Percentiles rank a stretch among this genome's conserved stretches.
Evolutionary conservation across 257 asterid species (phyloP).

Genomic region (Solanum rostratum): DNA sequence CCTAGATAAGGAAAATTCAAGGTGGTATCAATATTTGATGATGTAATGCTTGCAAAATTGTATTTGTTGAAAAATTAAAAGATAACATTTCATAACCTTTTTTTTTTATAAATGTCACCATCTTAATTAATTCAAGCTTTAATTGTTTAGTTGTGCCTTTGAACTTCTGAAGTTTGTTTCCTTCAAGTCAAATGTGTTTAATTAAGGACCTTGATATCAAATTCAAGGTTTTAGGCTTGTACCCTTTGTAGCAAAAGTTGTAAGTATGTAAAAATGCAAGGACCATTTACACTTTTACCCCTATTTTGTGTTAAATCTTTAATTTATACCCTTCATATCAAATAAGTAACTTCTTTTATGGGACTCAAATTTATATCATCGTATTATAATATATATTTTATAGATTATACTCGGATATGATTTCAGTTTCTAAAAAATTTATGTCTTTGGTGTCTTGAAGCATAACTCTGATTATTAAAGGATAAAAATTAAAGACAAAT

Average conservation of each 20-base stretch:
- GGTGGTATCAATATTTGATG: background rate
- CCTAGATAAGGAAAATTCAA: background rate
- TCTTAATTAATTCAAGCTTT: background rate
- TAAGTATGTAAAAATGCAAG: background rate
- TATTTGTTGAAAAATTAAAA: background rate
- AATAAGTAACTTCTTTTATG: too few species aligned
- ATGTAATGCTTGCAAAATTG: background rate
- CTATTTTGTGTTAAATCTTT: too few species aligned
- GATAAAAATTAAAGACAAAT: background rate
- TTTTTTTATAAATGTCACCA: background rate
- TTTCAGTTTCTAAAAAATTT: background rate
- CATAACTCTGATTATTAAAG: background rate
- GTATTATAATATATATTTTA: background rate
- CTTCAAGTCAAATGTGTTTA: background rate
- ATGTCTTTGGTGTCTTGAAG: background rate
- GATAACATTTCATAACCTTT: background rate
- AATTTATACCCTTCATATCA: too few species aligned
- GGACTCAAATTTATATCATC: too few species aligned
- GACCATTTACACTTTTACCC: too few species aligned
- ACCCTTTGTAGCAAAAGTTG: background rate
- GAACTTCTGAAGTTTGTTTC: background rate
- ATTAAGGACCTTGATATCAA: background rate
- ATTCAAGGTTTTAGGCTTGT: background rate
- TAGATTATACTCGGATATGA: background rate
- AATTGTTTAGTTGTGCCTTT: background rate